Percentiles rank a stretch among this genome's conserved stretches.
Evolutionary conservation across 31 red algal genomes (phyloP).

Genomic region (Odonthalia washingtoniensis): DNA sequence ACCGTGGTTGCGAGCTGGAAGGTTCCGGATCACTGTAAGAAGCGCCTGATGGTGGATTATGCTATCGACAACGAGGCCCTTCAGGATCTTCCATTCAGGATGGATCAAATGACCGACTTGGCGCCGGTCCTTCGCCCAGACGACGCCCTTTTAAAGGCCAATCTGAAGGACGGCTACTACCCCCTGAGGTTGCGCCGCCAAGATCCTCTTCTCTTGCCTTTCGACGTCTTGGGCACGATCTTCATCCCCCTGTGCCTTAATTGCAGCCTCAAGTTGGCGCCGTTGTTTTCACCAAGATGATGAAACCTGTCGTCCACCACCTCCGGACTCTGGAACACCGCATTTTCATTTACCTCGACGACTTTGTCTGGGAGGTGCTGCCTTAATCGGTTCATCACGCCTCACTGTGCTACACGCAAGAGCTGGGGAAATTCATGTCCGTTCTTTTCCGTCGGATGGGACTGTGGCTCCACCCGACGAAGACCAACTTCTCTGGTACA

Average conservation of each 20-base stretch:
- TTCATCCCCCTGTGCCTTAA: conserved; percentile 29
- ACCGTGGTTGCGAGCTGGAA: too few species aligned
- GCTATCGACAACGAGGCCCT: conserved; percentile 29
- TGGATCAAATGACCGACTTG: conserved; percentile 35
- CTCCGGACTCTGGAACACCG: conserved; percentile 30
- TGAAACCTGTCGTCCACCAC: conserved; percentile 13
- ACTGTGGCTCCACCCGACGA: conserved; percentile 23
- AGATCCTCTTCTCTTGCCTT: conserved; percentile 19
- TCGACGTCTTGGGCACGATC: conserved; percentile 4
- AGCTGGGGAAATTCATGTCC: neutral
- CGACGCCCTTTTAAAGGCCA: conserved; percentile 41
- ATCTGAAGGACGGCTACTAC: conserved; percentile 48
- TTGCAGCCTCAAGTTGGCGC: conserved; percentile 31
- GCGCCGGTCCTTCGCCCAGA: conserved; percentile 28
- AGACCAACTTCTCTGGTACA: conserved; percentile 15
- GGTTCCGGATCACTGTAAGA: too few species aligned
- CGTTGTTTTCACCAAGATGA: conserved; percentile 41
- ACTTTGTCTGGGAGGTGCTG: conserved; percentile 38
- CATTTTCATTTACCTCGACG: conserved; percentile 49
- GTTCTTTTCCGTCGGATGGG: conserved; percentile 14
- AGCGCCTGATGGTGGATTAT: too few species aligned
- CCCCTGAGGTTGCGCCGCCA: conserved; percentile 12
- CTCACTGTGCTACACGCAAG: neutral
- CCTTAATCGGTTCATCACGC: neutral
- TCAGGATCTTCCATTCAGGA: conserved; percentile 3